Percentiles rank a stretch among this genome's conserved stretches.
Conservation (phyloP, 2,329 filamentous ascomycete genomes). For the Fusarium sp. region DNA sequence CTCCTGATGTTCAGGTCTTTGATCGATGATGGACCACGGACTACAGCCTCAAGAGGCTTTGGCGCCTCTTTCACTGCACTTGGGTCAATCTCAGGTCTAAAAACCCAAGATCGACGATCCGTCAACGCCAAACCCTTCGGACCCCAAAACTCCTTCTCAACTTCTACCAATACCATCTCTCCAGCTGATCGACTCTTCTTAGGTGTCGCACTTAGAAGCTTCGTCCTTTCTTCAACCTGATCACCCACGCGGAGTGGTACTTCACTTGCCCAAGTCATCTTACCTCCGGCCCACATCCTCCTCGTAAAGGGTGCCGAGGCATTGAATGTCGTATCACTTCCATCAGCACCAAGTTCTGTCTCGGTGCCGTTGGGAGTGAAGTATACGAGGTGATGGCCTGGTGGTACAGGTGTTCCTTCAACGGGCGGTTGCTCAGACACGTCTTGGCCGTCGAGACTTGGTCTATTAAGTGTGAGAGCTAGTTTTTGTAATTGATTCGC, state of each 20-base stretch:
- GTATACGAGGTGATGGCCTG: conserved; percentile 73
- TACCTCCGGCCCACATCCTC: conserved; percentile 77
- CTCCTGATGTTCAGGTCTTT: conserved; percentile 46
- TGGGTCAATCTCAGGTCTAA: conserved; percentile 55
- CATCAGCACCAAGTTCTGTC: conserved; percentile 67
- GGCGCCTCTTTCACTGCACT: conserved; percentile 33
- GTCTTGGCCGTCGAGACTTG: conserved; percentile 56
- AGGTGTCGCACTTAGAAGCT: conserved; percentile 64
- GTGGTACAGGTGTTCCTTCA: conserved; percentile 64
- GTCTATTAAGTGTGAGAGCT: conserved; percentile 68
- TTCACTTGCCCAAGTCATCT: conserved; percentile 62
- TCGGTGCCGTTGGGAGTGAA: conserved; percentile 71
- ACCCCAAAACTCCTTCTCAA: conserved; percentile 71
- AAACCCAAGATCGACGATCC: conserved; percentile 68
- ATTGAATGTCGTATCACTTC: conserved; percentile 72
- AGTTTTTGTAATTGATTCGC: conserved; percentile 74
- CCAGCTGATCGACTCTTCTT: conserved; percentile 68
- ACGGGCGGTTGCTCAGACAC: conserved; percentile 56
- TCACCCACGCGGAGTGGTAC: conserved; percentile 65
- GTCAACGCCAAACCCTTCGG: conserved; percentile 64
- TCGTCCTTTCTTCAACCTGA: conserved; percentile 68
- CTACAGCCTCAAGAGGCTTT: conserved; percentile 32
- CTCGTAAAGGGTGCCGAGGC: conserved; percentile 70
- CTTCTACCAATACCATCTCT: conserved; percentile 74
- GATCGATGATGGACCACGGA: conserved; percentile 44